Evolutionary conservation across 1,284 basidiomycete genomes (phyloP).

Genomic region (Marasmius oreades): DNA sequence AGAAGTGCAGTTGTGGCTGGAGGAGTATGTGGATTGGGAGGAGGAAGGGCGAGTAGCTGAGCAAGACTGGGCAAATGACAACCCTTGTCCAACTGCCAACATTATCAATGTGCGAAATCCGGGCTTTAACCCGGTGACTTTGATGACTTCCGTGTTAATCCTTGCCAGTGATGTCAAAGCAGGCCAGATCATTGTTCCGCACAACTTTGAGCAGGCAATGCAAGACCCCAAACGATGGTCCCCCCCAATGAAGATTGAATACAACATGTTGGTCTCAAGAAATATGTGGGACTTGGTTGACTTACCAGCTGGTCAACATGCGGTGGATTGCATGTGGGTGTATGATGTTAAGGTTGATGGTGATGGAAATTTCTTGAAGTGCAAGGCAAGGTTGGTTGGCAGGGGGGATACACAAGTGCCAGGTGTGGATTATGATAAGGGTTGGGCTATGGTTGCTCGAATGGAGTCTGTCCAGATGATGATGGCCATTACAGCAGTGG

Average conservation of each 20-base stretch:
- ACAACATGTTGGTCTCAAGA: neutral
- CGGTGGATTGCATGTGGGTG: neutral
- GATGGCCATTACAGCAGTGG: neutral
- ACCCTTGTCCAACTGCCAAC: neutral
- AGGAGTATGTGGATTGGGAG: no score
- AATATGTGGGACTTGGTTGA: slow-evolving; percentile 9
- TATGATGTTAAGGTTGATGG: neutral
- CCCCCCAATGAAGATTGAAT: slow-evolving; percentile 11
- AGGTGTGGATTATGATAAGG: neutral
- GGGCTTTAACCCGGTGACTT: neutral
- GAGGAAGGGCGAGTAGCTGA: no score
- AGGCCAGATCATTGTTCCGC: neutral
- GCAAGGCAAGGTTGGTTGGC: neutral
- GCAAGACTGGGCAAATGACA: no score
- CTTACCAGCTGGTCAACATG: slow-evolving; percentile 7
- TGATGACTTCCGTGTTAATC: no score
- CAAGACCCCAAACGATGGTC: slow-evolving; percentile 6
- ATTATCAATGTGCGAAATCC: neutral
- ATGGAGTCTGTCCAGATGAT: slow-evolving; percentile 8
- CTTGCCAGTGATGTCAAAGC: slow-evolving; percentile 11
- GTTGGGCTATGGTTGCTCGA: slow-evolving; percentile 8
- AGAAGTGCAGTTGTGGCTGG: no score
- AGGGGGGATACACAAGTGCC: neutral
- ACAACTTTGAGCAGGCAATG: slow-evolving; percentile 6
- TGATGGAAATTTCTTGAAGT: neutral